A percentile compares a stretch with the other conserved stretches of the same genome.
phyloP scores from a whole-genome alignment of 768 basidiomycete genomes.

The Mycena amicta region DNA sequence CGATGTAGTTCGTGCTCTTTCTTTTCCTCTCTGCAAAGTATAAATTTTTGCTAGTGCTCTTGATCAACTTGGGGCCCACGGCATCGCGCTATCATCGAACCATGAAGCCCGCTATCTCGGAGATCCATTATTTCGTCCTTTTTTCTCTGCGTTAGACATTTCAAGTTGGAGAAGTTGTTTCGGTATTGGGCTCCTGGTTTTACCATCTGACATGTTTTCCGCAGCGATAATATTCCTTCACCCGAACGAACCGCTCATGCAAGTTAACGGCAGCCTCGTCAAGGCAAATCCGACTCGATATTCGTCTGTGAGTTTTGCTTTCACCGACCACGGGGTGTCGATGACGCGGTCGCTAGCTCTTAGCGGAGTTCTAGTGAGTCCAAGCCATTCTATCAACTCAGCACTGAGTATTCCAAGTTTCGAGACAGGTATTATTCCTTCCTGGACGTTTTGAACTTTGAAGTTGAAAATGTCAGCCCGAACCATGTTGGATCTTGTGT shows the following conservation, averaged over 20 bases:
- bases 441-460: not conserved
- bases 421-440: constrained; percentile 8
- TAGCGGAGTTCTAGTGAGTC: constrained; percentile 15
- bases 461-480: not conserved
- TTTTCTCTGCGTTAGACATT: constrained; percentile 4
- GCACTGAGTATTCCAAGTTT: constrained; percentile 3
- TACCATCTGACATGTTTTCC: no score
- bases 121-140: constrained; percentile 1
- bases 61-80: constrained; percentile 9
- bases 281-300: constrained; percentile 14
- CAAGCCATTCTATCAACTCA: not conserved
- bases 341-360: not conserved
- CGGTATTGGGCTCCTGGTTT: not conserved
- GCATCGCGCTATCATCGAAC: constrained; percentile 12
- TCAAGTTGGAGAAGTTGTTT: no score
- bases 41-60: constrained; percentile 2
- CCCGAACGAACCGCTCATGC: constrained; percentile 3
- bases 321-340: not conserved
- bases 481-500: constrained; percentile 10
- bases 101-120: constrained; percentile 19
- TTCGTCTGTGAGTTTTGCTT: constrained; percentile 3
- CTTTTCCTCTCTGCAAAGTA: not conserved
- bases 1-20: constrained; percentile 5
- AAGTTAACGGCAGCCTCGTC: constrained; percentile 2
- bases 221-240: constrained; percentile 16